These are phyloP conservation scores for Beauveria caledonica DNA, from an alignment of 2,329 filamentous ascomycete species.

Conservation along the genomic window DNA sequence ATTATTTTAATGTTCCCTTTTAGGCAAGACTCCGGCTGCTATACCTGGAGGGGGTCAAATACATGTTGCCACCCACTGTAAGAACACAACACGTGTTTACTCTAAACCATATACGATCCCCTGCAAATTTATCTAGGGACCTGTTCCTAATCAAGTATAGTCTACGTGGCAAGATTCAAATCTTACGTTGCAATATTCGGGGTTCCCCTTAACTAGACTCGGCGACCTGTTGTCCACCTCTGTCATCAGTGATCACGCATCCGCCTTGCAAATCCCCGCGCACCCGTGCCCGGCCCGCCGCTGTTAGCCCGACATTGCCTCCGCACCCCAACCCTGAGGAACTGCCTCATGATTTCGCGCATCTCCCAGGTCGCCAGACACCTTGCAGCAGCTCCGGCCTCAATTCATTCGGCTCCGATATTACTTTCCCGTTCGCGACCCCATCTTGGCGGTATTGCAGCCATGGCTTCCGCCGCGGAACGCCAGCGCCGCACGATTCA, in stretches of 20 bases:
- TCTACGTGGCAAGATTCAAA: too few relatives aligned
- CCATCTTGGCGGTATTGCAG: conserved; percentile 16
- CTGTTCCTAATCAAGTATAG: too few relatives aligned
- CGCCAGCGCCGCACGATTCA: conserved; percentile 62
- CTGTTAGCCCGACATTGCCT: background rate
- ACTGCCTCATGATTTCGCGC: conserved; percentile 60
- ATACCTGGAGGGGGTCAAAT: too few relatives aligned
- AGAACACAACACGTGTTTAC: too few relatives aligned
- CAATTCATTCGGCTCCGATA: conserved; percentile 23
- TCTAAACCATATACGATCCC: too few relatives aligned
- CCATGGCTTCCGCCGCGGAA: conserved; percentile 43
- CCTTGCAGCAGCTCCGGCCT: conserved; percentile 33
- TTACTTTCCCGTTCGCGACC: conserved; percentile 13
- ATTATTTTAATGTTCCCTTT: too few relatives aligned
- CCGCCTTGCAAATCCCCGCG: background rate
- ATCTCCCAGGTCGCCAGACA: conserved; percentile 67
- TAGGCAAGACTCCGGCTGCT: too few relatives aligned
- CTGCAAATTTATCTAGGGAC: too few relatives aligned
- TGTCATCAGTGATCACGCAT: background rate
- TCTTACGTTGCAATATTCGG: too few relatives aligned
- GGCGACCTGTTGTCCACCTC: background rate
- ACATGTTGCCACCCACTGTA: too few relatives aligned
- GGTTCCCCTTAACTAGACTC: too few relatives aligned
- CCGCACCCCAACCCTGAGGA: background rate
- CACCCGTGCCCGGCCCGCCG: background rate